Evolutionary conservation across 495 filamentous ascomycete species (phyloP).

Genomic region (Cladorrhinum samala): DNA sequence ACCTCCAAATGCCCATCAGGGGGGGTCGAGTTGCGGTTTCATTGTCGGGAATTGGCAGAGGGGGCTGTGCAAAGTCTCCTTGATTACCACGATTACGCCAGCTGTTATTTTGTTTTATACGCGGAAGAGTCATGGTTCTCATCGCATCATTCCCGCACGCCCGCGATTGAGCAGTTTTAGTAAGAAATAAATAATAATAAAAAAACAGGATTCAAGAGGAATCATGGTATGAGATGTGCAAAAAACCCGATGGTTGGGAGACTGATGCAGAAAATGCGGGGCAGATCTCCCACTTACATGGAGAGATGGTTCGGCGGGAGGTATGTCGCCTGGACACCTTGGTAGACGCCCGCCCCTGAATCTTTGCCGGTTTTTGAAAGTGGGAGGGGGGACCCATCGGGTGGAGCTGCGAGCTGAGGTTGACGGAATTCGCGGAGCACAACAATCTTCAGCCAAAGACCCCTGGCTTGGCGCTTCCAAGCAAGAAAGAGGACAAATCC

Average conservation of each 20-base stretch:
- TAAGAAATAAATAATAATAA: not conserved
- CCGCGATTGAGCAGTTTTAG: not conserved
- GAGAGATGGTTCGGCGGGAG: too few species aligned
- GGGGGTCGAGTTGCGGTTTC: slow-evolving; percentile 1
- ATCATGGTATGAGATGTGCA: not conserved
- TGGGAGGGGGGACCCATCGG: not conserved
- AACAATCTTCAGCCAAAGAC: not conserved
- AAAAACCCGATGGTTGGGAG: too few species aligned
- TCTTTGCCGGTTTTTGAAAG: not conserved
- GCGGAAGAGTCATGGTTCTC: too few species aligned
- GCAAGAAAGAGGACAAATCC: not conserved
- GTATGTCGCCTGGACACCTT: too few species aligned
- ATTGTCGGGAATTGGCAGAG: slow-evolving; percentile 3
- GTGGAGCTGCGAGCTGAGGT: too few species aligned
- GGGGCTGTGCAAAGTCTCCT: slow-evolving; percentile 6
- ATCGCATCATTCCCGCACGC: too few species aligned
- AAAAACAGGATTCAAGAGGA: not conserved
- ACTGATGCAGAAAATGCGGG: not conserved
- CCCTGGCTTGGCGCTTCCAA: not conserved
- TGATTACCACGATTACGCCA: not conserved
- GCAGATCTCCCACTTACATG: too few species aligned
- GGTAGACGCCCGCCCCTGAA: not conserved
- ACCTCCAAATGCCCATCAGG: too few species aligned
- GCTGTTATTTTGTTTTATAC: not conserved
- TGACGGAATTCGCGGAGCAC: slow-evolving; percentile 4